Conservation (phyloP, 2,329 filamentous ascomycete species). For the Leptographium galeiforme region DNA sequence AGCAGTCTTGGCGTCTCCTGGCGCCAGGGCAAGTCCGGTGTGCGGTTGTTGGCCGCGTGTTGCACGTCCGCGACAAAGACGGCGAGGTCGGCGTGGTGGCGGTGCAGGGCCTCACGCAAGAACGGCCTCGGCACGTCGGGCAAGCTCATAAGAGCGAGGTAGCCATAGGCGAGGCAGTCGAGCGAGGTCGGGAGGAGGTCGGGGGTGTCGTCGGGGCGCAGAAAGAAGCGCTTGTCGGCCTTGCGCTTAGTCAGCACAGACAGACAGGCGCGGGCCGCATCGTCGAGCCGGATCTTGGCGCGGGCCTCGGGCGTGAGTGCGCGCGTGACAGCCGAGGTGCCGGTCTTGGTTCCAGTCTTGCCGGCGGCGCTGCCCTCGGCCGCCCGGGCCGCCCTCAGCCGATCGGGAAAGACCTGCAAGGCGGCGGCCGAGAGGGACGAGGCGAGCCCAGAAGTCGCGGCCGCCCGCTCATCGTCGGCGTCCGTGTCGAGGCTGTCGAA, state of each 20-base stretch:
- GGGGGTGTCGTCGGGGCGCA: conserved; percentile 30
- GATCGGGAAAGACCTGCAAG: conserved; percentile 8
- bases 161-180: conserved; percentile 72
- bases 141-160: conserved; percentile 57
- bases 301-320: conserved; percentile 58
- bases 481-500: conserved; percentile 53
- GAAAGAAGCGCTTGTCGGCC: conserved; percentile 33
- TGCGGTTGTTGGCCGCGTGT: conserved; percentile 5
- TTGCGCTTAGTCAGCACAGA: conserved; percentile 52
- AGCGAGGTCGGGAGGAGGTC: conserved; percentile 41
- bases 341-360: neutral
- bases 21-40: neutral
- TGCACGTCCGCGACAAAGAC: conserved; percentile 10
- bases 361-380: neutral
- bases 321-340: conserved; percentile 27
- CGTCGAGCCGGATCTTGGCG: conserved; percentile 63
- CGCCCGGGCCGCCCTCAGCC: conserved; percentile 1
- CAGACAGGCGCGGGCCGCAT: conserved; percentile 57
- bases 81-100: conserved; percentile 7
- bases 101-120: conserved; percentile 15
- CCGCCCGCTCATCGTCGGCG: conserved; percentile 18
- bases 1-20: neutral
- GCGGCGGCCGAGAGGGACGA: conserved; percentile 6
- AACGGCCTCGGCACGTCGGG: conserved; percentile 22
- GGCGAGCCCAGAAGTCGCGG: neutral